A percentile compares a stretch with the other conserved stretches of the same genome.
Evolutionary conservation across 805 yeast species (phyloP).

Genomic region (Candida fluviatilis): DNA sequence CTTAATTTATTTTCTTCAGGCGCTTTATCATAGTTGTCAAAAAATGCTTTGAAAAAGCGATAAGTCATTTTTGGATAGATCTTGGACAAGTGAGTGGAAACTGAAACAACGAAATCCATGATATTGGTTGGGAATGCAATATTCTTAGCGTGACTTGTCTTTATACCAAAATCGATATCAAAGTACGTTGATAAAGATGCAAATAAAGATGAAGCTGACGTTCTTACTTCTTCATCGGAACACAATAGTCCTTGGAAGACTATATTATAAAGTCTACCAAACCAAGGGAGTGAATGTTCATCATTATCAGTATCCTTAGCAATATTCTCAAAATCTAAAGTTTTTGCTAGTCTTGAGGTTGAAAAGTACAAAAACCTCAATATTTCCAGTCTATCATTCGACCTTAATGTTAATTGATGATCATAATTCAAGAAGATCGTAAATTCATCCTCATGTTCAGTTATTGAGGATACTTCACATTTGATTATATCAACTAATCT

Average conservation of each 20-base stretch:
- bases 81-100: conserved; percentile 55
- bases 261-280: conserved; percentile 61
- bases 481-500: conserved; percentile 28
- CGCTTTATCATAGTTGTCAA: conserved; percentile 38
- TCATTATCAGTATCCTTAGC: conserved; percentile 15
- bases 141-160: conserved; percentile 50
- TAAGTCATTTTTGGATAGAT: conserved; percentile 57
- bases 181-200: conserved; percentile 60
- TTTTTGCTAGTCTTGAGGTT: conserved; percentile 48
- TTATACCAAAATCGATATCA: conserved; percentile 55
- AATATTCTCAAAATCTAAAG: conserved; percentile 14
- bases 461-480: conserved; percentile 30
- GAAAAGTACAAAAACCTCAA: conserved; percentile 67
- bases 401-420: conserved; percentile 24
- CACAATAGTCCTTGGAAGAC: conserved; percentile 67
- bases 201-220: conserved; percentile 59
- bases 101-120: conserved; percentile 52
- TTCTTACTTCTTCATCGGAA: conserved; percentile 52
- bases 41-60: conserved; percentile 52
- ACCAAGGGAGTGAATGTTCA: conserved; percentile 27
- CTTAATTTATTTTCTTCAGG: conserved; percentile 31
- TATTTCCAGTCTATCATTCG: conserved; percentile 50
- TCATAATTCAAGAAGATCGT: conserved; percentile 27
- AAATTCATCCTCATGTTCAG: conserved; percentile 30
- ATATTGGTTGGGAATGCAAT: conserved; percentile 67